Evolutionary conservation across 768 basidiomycete genomes (phyloP).

Genomic region (Phaeotremella fagi): DNA sequence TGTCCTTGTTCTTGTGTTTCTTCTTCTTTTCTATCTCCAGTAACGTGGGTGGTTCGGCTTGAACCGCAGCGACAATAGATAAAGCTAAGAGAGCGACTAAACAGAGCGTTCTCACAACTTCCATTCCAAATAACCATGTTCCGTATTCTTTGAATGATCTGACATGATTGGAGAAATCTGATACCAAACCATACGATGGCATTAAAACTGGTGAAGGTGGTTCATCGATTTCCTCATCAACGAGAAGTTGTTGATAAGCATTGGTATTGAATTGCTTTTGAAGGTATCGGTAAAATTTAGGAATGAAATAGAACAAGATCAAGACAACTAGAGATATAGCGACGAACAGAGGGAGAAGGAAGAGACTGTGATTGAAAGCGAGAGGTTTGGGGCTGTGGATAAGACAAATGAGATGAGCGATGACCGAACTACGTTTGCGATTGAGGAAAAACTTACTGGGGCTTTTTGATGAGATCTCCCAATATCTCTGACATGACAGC

Average conservation of each 20-base stretch:
- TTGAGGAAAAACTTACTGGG: no score
- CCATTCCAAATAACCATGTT: conserved; percentile 53
- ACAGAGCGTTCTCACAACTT: conserved; percentile 53
- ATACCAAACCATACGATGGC: conserved; percentile 43
- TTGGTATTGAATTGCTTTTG: conserved; percentile 3
- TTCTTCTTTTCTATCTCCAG: conserved; percentile 19
- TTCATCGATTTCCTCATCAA: conserved; percentile 26
- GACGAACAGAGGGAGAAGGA: conserved; percentile 50
- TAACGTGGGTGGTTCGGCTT: conserved; percentile 44
- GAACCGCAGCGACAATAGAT: conserved; percentile 52
- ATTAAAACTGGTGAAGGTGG: conserved; percentile 16
- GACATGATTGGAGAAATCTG: conserved; percentile 51
- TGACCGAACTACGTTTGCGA: background rate
- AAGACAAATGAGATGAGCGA: background rate
- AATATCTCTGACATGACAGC: background rate
- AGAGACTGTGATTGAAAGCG: conserved; percentile 35
- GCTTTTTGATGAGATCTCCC: background rate
- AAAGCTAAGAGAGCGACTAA: conserved; percentile 55
- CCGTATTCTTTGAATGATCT: conserved; percentile 52
- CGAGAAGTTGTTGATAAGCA: conserved; percentile 21
- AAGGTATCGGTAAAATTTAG: conserved; percentile 26
- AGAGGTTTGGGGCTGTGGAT: conserved; percentile 24
- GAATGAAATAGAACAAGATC: conserved; percentile 44
- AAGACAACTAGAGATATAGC: conserved; percentile 48
- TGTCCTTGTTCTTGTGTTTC: conserved; percentile 40